Evolutionary conservation across 2,329 filamentous ascomycete genomes (phyloP), one percentile per base, ranked within the genome.

Genomic region (Neonectria punicea): DNA sequence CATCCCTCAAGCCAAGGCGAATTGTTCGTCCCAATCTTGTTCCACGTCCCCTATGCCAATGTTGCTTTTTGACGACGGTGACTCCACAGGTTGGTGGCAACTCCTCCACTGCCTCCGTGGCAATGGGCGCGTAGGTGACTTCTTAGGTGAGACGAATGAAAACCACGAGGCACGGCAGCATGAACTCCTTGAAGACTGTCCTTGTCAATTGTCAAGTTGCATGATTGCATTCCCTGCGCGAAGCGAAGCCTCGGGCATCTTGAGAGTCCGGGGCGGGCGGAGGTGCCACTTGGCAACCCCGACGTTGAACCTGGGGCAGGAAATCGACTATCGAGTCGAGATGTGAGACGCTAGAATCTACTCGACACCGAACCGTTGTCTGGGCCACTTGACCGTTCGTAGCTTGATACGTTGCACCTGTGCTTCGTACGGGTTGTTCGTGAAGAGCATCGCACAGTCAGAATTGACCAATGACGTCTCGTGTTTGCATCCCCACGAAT

Each of bases 401-500:
- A 46, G 47, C n/a, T 41, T 53, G 47, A 32, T 59, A 39, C 51
- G 36, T 51, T 8, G 51, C 46, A 50, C 61, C n/a, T 32, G 20
- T 25, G 25, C 25, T 25, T 25, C 25, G 25, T 44, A 53, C 54
- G 34, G 44, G 54, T 39, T 36, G 50, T 55, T 57, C 54, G 53
- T 49, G 47, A 46, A 58, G 16, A 46, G 32, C 41, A 59, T 65
- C 56, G 55, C 57, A 55, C 43, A 53, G 53, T 16, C 39, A 9
- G 47, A 50, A 53, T 64, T 65, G 58, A 44, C 71, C 68, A 71
- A 74, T 71, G 44, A 61, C 5, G 60, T 50, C 51, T 16, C 58
- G 11, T 43, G 46, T 30, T 54, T 63, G 63, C 53, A 66, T 67
- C 67, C 65, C 68, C 70, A 61, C 71, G 65, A 69, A 61, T 58